Percentiles rank a stretch among this genome's conserved stretches.
Evolutionary conservation across 305 asterid species (phyloP).

Genomic region (Lippia alba): DNA sequence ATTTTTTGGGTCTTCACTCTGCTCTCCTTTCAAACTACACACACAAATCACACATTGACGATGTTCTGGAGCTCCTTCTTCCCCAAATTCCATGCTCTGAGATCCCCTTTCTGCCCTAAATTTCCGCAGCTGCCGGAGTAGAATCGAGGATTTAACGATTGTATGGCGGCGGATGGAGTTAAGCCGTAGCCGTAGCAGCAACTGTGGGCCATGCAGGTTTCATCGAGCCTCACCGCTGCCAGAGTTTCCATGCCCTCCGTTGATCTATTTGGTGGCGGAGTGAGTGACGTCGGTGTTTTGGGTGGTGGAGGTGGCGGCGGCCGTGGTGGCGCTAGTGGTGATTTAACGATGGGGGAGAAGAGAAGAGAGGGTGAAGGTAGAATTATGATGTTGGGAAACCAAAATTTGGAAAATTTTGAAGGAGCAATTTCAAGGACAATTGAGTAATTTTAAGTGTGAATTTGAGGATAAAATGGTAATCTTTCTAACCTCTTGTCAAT

Average conservation of each 20-base stretch:
- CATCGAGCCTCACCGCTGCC: slow-evolving; percentile 60
- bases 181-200: slow-evolving; percentile 48
- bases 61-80: slow-evolving; percentile 25
- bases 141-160: slow-evolving; percentile 29
- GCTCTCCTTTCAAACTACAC: slow-evolving; percentile 27
- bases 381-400: too few species aligned
- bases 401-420: too few species aligned
- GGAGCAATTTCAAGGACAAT: too few species aligned
- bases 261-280: slow-evolving; percentile 71
- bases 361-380: too few species aligned
- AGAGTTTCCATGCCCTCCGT: slow-evolving; percentile 72
- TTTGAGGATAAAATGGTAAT: too few species aligned
- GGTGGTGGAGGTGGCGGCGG: too few species aligned
- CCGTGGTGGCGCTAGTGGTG: too few species aligned
- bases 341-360: too few species aligned
- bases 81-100: slow-evolving; percentile 34
- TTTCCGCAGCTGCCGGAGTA: slow-evolving; percentile 24
- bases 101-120: slow-evolving; percentile 31
- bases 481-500: too few species aligned
- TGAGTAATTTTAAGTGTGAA: too few species aligned
- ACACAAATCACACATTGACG: slow-evolving; percentile 28
- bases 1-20: not conserved
- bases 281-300: too few species aligned
- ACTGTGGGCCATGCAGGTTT: slow-evolving; percentile 65
- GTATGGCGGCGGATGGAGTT: slow-evolving; percentile 55